Conservation (phyloP, 2,329 filamentous ascomycete species). For the Pezicula carpinea region DNA sequence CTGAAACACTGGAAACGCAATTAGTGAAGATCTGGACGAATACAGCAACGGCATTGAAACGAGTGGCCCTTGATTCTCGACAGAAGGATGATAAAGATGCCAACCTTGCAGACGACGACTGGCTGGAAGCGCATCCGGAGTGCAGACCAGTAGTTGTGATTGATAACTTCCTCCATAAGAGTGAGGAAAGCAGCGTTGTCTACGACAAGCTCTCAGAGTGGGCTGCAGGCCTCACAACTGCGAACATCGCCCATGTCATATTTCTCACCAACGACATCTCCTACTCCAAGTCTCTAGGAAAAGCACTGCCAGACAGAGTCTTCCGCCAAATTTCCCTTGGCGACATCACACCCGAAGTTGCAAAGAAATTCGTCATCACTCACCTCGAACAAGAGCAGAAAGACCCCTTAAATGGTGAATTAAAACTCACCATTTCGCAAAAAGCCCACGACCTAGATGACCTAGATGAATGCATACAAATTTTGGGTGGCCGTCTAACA, state of each 20-base stretch:
- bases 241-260: constrained; percentile 88
- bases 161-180: constrained; percentile 86
- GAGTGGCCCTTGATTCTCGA: constrained; percentile 66
- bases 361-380: constrained; percentile 83
- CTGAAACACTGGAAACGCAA: constrained; percentile 85
- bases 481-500: constrained; percentile 85
- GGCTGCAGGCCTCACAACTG: constrained; percentile 79
- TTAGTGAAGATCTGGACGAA: constrained; percentile 86
- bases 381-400: constrained; percentile 55
- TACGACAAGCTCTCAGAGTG: constrained; percentile 82
- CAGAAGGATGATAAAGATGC: constrained; percentile 71
- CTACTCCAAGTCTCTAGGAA: constrained; percentile 81
- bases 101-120: constrained; percentile 74
- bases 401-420: constrained; percentile 25
- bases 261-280: constrained; percentile 89
- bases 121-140: constrained; percentile 85
- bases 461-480: constrained; percentile 75
- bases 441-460: constrained; percentile 53
- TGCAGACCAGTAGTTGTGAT: constrained; percentile 78
- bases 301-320: constrained; percentile 83
- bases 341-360: constrained; percentile 80
- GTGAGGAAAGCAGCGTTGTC: constrained; percentile 58
- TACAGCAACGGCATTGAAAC: constrained; percentile 71
- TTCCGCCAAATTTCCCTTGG: constrained; percentile 83
- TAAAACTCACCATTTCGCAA: constrained; percentile 25